Evolutionary conservation across 2,329 filamentous ascomycete genomes (phyloP).

Genomic region (Ophiostoma sp.): DNA sequence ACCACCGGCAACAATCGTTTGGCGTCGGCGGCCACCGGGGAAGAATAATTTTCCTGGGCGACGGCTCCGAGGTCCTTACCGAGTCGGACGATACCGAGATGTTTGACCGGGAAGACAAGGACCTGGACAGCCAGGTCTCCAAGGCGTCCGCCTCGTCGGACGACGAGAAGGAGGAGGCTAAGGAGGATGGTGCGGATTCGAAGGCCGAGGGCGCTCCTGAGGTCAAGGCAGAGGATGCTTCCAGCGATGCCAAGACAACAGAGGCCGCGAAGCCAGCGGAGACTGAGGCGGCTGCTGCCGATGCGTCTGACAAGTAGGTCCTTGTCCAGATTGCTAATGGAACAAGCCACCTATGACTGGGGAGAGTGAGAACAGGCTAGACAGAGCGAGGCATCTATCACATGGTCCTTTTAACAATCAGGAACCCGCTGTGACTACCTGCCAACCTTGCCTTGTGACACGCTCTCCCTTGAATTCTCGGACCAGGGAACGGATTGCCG

Average conservation of each 20-base stretch:
- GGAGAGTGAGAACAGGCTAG: not conserved
- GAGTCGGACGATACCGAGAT: constrained; percentile 89
- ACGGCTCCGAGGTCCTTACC: constrained; percentile 89
- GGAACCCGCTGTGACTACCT: not conserved
- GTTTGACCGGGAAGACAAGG: constrained; percentile 91
- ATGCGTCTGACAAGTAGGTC: not conserved
- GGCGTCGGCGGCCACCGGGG: constrained; percentile 71
- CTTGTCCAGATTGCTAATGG: not conserved
- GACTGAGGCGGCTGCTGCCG: constrained; percentile 10
- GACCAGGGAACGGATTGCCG: not conserved
- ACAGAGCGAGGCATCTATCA: not conserved
- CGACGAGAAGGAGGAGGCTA: constrained; percentile 22
- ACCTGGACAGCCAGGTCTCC: constrained; percentile 79
- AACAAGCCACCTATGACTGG: not conserved
- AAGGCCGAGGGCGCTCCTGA: not conserved
- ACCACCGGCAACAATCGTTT: constrained; percentile 63
- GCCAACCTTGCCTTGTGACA: not conserved
- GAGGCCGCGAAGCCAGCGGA: constrained; percentile 19
- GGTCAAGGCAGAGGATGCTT: not conserved
- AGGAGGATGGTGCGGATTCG: not conserved
- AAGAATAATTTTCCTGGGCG: constrained; percentile 90
- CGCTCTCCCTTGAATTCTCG: not conserved
- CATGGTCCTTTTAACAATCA: not conserved
- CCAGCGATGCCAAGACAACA: constrained; percentile 20
- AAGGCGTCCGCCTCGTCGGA: constrained; percentile 51